Evolutionary conservation across 108 stramenopile genomes (phyloP), one percentile per base, ranked within the genome.

Genomic region (Fragilariopsis cylindrus): DNA sequence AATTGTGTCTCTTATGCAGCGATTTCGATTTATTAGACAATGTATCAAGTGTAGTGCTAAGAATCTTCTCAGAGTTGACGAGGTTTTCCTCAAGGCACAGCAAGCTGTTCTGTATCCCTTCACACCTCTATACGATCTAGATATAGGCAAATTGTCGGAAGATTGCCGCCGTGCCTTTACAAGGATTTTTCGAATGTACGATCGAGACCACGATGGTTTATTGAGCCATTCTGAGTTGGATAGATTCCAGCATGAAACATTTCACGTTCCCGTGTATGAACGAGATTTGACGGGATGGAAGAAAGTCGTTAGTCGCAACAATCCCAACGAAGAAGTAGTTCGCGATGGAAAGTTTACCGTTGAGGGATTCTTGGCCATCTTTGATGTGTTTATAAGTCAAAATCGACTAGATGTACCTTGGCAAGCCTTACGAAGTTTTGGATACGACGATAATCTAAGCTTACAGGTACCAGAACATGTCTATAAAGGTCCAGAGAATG

Each of bases 1-100:
- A 48, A 88, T 93, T 73, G 89, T 91, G 19, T 70, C 88, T 9
- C 62, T 93, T 4, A 80, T 93, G 75, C 90, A 91, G 71, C 72
- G 84, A 60, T 93, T 93, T 71, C 82, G 85, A 44, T 93, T 93
- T 70, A 89, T 93, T 11, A 81, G 90, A 60, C 90, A 93, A 78
- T 91, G 87, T 65, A 90, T 93, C 78, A 91, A 91, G 73, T 91
- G 90, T 69, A 91, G 90, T 67, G 92, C 92, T 49, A 91, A 90
- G 76, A 87, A 85, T 56, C 70, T 93, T 47, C 68, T 90, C 21
- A 77, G 86, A 58, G 88, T 93, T 15, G 89, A 91, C 63, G 92
- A 93, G 64, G 81, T 93, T 15, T 91, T 91, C 60, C 67, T 80
- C n/a, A 93, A 91, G 60, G 83, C 90, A 5, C 88, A 91, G 58